Evolutionary conservation across 345 rosid species (phyloP), one percentile per base, ranked within the genome.

Genomic region (Brassica cretica): DNA sequence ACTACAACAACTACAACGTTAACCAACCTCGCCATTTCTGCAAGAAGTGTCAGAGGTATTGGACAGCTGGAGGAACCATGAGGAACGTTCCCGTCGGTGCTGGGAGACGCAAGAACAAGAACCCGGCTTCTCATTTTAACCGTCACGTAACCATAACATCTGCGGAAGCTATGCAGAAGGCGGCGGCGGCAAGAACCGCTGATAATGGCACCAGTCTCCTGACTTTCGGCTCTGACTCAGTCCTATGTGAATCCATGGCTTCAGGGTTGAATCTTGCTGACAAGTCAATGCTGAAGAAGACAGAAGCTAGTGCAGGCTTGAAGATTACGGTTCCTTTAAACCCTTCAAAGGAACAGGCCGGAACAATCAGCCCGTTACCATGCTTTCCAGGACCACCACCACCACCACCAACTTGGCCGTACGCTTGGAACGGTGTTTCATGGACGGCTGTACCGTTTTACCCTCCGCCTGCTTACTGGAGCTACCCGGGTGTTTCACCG

Each of bases 1-100:
- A 94, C 86, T 94, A 88, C 79, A 94, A 94, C 79, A 94, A 94
- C 78, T 94, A 94, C 78, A 94, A 90, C 49, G 97, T 94, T 68
- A 92, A 91, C 83, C 98, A 94, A 73, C 97, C 98, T 6, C 88
- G 97, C 0, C 95, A 94, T 76, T 90, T 94, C 84, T 94, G 98
- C 76, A 94, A 90, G 87, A 88, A 89, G 75, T 92, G 98, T 70
- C 98, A 94, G 83, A 89, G 98, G 76, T 94, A 94, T 83, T 94
- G 98, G 98, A 94, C 98, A 1, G 97, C 94, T 9, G 97, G 98
- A 62, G 98, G 98, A 76, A 90, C 94, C 1, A 92, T 94, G 97
- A 88, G 97, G 81, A 92, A 94, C 65, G 98, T 94, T 12, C 97
- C 97, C 0, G 91, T 94, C 61, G 98, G 98, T 67, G 98, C 98